Evolutionary conservation across 2,329 filamentous ascomycete genomes (phyloP).

Genomic region (Cladosporium cucumerinum): DNA sequence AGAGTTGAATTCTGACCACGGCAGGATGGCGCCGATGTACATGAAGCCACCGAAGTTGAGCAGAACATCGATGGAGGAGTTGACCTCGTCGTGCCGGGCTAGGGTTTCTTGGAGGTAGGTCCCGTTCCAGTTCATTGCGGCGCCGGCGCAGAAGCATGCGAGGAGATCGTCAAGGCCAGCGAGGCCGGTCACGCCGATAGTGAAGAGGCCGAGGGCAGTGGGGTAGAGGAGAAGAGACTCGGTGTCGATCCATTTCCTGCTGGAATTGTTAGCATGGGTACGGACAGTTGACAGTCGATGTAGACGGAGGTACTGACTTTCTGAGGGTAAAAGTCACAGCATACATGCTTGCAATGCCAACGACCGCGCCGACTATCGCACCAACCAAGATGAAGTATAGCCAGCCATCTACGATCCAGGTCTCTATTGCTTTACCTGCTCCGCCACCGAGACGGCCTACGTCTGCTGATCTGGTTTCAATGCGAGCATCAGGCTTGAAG

Average conservation of each 20-base stretch:
- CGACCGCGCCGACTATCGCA: slow-evolving; percentile 64
- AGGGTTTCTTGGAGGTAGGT: slow-evolving; percentile 83
- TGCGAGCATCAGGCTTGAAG: neutral
- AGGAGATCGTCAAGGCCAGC: slow-evolving; percentile 82
- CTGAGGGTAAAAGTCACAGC: slow-evolving; percentile 72
- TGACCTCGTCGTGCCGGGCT: slow-evolving; percentile 69
- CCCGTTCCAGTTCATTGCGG: slow-evolving; percentile 83
- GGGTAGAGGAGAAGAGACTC: slow-evolving; percentile 83
- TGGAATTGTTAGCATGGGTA: slow-evolving; percentile 39
- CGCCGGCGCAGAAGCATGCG: slow-evolving; percentile 84
- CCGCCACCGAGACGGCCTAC: slow-evolving; percentile 50
- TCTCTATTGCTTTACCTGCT: slow-evolving; percentile 38
- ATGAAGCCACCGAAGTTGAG: slow-evolving; percentile 82
- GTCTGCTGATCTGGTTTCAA: neutral
- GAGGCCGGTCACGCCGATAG: slow-evolving; percentile 77
- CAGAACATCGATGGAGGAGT: slow-evolving; percentile 87
- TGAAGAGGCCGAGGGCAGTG: slow-evolving; percentile 75
- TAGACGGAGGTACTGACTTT: slow-evolving; percentile 40
- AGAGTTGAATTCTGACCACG: slow-evolving; percentile 69
- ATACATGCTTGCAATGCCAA: slow-evolving; percentile 75
- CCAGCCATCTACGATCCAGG: slow-evolving; percentile 78
- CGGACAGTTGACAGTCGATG: neutral
- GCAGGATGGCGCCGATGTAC: slow-evolving; percentile 80
- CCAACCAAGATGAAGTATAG: slow-evolving; percentile 57
- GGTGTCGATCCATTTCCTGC: slow-evolving; percentile 62